Base-by-base conservation (phyloP, 2,329 filamentous ascomycete genomes). In the Fusarium concolor region DNA sequence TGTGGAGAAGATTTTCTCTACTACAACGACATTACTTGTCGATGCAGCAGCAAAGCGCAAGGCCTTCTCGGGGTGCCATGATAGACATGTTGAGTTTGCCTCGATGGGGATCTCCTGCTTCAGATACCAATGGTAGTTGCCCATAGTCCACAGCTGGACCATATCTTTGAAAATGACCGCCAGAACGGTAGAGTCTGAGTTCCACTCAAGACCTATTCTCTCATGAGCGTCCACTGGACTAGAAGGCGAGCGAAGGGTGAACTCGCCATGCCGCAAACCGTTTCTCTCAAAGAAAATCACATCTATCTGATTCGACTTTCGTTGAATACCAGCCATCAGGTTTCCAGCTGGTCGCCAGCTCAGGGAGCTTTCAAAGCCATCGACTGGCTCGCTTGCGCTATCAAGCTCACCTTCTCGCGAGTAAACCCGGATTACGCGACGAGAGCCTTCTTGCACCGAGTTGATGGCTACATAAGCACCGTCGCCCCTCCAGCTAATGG, bases 121-220 rank as follows among this genome's bases (percentile, higher is more conserved):
- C 17, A 99, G 84, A 77, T 98, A 98, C 87, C 96, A 99, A 76
- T 98, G 93, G 72, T 99, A 99, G 77, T 99, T 99, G 20, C 93
- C 92, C 86, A 91, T 97, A 1, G 94, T 97, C 96, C 96, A 99
- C 2, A 99, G 82, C 76, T 99, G 96, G n/a, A 96, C 82, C 56
- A 88, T 86, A 67, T 94, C 87, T 31, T 83, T 82, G 71, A 94
- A 88, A 2, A 87, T 84, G n/a, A 97, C 90, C 8, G 95, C 94
- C 44, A 99, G 84, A 1, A 97, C 93, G 2, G 90, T 95, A 1
- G 96, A 99, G 76, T 99, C 95, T 6, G 89, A 86, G 75, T 97
- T 99, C 96, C 96, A 99, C 46, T 87, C 85, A 15, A 99, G 82
- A 28, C 82, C 80, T 55, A 97, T 89, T 49, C 85, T 82, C 41